Evolutionary conservation across 1,284 basidiomycete species (phyloP), one percentile per base, ranked within the genome.

Genomic region (Entoloma clypeatum): DNA sequence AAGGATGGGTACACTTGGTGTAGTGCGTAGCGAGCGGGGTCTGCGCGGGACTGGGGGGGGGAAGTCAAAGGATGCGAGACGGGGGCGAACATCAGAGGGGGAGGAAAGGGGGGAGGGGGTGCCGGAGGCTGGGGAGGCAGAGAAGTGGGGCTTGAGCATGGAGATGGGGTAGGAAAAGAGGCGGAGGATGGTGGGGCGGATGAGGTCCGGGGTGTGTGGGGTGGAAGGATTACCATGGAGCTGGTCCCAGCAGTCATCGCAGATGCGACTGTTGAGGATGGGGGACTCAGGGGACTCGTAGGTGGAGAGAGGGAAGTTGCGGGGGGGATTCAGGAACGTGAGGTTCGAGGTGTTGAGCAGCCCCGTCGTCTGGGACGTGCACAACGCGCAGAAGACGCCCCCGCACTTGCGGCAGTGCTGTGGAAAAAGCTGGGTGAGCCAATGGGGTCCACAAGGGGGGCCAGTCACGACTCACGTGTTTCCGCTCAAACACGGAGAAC

Each of bases 341-440:
- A 88, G 76, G 39, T 70, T 71, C n/a, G 81, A 72, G 5, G 80
- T 74, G 51, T 86, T 84, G 29, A 87, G 69, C 6, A 87, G 73
- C 10, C 71, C 63, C 0, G 79, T 83, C 7, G 65, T 55, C 38
- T 71, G 71, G 10, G 69, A 64, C 3, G 77, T 74, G 56, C 84
- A 86, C 4, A 71, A 59, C 27, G 59, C 60, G 59, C 83, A 87
- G 59, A 79, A 85, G n/a, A 86, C 64, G 46, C 81, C 83, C 39
- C 85, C 85, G 50, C 85, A 88, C 57, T 87, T 87, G 57, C 85
- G 74, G 62, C 85, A 88, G 49, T 88, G 85, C 79, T 83, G 43
- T 35, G 18, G 26, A 34, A 4, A 13, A 36, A 19, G 28, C 35
- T 17, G 44, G 47, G 44, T 41, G 22, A 48, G 43, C 41, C 23